phyloP scores from a whole-genome alignment of 225 moss, liverwort and hornwort genomes.

The Polytrichum formosum region DNA sequence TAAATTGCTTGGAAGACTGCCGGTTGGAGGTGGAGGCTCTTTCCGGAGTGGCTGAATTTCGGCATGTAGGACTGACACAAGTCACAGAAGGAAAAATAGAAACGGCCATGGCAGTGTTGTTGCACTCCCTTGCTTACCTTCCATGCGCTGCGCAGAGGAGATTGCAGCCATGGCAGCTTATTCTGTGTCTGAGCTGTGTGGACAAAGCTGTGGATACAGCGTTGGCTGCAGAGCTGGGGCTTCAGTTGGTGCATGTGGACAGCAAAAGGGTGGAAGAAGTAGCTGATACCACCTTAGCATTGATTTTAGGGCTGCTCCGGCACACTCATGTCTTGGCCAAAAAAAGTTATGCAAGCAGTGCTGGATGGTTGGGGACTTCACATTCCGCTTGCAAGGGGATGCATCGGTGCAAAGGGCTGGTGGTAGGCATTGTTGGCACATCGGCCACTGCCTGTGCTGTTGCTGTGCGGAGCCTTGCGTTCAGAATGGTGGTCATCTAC shows the following conservation, averaged over 20 bases:
- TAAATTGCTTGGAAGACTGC: slow-evolving; percentile 92
- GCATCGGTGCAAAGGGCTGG: slow-evolving; percentile 78
- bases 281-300: slow-evolving; percentile 82
- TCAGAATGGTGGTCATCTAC: slow-evolving; percentile 79
- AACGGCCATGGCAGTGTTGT: slow-evolving; percentile 78
- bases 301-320: slow-evolving; percentile 75
- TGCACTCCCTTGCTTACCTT: slow-evolving; percentile 75
- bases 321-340: slow-evolving; percentile 81
- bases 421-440: slow-evolving; percentile 84
- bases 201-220: slow-evolving; percentile 85
- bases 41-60: slow-evolving; percentile 76
- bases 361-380: slow-evolving; percentile 71
- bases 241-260: slow-evolving; percentile 91
- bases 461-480: slow-evolving; percentile 73
- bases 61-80: slow-evolving; percentile 73
- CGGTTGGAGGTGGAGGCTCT: slow-evolving; percentile 66
- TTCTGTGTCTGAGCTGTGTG: slow-evolving; percentile 71
- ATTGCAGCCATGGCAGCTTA: slow-evolving; percentile 92
- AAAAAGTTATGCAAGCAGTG: slow-evolving; percentile 67
- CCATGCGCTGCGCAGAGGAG: slow-evolving; percentile 86
- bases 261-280: slow-evolving; percentile 86
- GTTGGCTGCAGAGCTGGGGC: slow-evolving; percentile 71
- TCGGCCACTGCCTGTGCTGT: slow-evolving; percentile 73
- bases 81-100: slow-evolving; percentile 75
- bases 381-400: slow-evolving; percentile 85